A percentile compares a stretch with the other conserved stretches of the same genome.
Evolutionary conservation across 2,329 filamentous ascomycete species (phyloP).

Genomic region (Didymella keratinophila): DNA sequence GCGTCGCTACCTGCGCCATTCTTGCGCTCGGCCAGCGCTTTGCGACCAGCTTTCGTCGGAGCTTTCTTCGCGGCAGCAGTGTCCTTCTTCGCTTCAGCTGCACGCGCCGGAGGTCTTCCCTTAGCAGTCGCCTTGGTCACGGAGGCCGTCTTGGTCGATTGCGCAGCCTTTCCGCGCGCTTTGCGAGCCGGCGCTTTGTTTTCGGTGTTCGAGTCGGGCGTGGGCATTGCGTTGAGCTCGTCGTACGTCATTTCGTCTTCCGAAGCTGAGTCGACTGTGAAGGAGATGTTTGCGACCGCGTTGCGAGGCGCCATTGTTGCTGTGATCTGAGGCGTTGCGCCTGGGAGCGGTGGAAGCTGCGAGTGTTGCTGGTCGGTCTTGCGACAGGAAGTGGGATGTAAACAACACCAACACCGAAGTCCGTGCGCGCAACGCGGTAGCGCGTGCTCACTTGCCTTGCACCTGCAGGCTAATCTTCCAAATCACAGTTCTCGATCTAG

Average conservation of each 20-base stretch:
- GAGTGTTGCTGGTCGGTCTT: conserved; percentile 13
- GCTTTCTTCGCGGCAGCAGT: conserved; percentile 46
- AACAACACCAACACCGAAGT: conserved; percentile 17
- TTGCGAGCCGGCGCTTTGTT: conserved; percentile 49
- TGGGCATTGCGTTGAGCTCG: conserved; percentile 48
- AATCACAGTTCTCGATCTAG: background rate
- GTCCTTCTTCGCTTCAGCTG: conserved; percentile 51
- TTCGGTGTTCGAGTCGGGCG: conserved; percentile 52
- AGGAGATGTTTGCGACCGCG: conserved; percentile 46
- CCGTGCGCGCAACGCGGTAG: conserved; percentile 10
- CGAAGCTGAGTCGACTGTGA: conserved; percentile 51
- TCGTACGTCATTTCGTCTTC: conserved; percentile 52
- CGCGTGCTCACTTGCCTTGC: conserved; percentile 5
- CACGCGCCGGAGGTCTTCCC: conserved; percentile 48
- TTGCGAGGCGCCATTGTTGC: conserved; percentile 45
- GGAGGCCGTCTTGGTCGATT: conserved; percentile 34
- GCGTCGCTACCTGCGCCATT: conserved; percentile 53
- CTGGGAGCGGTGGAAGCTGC: conserved; percentile 7
- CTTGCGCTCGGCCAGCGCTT: conserved; percentile 53
- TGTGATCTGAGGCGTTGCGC: conserved; percentile 6
- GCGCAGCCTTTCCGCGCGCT: conserved; percentile 42
- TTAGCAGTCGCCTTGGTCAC: conserved; percentile 46
- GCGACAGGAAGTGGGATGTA: conserved; percentile 16
- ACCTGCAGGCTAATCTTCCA: background rate
- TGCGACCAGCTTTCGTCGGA: conserved; percentile 47